Evolutionary conservation across 768 basidiomycete species (phyloP).

Genomic region (Tremella mesenterica): DNA sequence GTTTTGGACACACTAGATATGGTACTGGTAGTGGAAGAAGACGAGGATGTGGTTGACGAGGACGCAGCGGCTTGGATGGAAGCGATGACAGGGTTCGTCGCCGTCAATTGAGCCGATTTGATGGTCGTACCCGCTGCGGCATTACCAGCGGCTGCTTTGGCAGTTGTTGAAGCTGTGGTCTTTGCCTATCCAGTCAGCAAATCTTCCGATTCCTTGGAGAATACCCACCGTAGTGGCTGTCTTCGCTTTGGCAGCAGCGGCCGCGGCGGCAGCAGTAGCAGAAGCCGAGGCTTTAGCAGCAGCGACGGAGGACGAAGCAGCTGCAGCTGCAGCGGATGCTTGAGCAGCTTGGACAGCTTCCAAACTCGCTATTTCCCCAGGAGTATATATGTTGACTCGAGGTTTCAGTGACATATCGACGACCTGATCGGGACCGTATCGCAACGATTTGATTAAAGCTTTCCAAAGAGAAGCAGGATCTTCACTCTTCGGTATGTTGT

Average conservation of each 20-base stretch:
- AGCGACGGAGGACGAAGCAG: no score
- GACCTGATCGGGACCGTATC: no score
- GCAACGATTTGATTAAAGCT: no score
- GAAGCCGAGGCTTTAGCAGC: no score
- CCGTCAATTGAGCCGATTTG: not conserved
- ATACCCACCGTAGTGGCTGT: slow-evolving; percentile 4
- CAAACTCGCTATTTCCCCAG: no score
- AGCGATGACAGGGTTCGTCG: not conserved
- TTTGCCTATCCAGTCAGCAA: not conserved
- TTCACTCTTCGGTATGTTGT: no score
- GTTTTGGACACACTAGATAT: no score
- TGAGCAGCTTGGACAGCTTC: no score
- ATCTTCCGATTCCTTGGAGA: not conserved
- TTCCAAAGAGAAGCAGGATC: no score
- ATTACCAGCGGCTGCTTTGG: not conserved
- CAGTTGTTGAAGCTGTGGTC: not conserved
- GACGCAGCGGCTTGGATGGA: not conserved
- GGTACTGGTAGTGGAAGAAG: slow-evolving; percentile 2
- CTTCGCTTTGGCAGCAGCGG: slow-evolving; percentile 3
- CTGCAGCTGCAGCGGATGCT: no score
- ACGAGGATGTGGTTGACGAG: not conserved
- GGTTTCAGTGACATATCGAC: no score
- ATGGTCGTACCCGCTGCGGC: not conserved
- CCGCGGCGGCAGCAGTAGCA: not conserved
- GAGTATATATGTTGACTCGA: no score